phyloP scores from a whole-genome alignment of 2,329 filamentous ascomycete genomes.

The Plenodomus tracheiphilus region DNA sequence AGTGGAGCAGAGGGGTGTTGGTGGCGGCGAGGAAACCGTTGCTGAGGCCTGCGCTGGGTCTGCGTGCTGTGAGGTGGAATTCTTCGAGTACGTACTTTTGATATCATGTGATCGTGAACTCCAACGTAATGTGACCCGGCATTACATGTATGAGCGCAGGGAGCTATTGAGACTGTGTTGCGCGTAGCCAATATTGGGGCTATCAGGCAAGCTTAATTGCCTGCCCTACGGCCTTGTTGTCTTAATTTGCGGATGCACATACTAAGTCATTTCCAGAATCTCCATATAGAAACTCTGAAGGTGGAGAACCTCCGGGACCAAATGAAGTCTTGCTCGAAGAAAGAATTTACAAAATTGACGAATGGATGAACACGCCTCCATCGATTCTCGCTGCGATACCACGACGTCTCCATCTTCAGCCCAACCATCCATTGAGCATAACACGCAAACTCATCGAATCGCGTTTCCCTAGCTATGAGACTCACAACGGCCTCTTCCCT shows the following conservation, averaged over 20 bases:
- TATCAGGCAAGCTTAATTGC: background rate
- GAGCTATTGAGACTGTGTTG: too few species aligned
- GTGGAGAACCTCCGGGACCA: too few species aligned
- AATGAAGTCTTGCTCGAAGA: conserved; percentile 62
- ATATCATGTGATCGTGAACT: conserved; percentile 33
- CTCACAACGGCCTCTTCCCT: conserved; percentile 78
- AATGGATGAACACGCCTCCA: conserved; percentile 81
- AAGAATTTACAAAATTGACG: conserved; percentile 67
- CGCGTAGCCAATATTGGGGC: too few species aligned
- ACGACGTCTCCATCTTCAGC: conserved; percentile 83
- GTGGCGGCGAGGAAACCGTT: conserved; percentile 10
- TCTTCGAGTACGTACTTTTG: conserved; percentile 41
- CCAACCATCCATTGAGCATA: conserved; percentile 86
- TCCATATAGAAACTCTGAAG: too few species aligned
- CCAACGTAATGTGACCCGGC: background rate
- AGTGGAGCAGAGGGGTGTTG: conserved; percentile 10
- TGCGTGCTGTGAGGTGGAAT: conserved; percentile 25
- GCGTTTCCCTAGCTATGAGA: conserved; percentile 76
- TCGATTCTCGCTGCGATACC: conserved; percentile 75
- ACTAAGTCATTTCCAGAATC: conserved; percentile 22
- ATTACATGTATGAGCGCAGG: background rate
- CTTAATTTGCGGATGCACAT: background rate
- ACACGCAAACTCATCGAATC: conserved; percentile 92
- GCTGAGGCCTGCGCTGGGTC: conserved; percentile 16
- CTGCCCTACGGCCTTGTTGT: background rate